Conservation (phyloP, 768 basidiomycete genomes). For the Neoboletus magnificus region DNA sequence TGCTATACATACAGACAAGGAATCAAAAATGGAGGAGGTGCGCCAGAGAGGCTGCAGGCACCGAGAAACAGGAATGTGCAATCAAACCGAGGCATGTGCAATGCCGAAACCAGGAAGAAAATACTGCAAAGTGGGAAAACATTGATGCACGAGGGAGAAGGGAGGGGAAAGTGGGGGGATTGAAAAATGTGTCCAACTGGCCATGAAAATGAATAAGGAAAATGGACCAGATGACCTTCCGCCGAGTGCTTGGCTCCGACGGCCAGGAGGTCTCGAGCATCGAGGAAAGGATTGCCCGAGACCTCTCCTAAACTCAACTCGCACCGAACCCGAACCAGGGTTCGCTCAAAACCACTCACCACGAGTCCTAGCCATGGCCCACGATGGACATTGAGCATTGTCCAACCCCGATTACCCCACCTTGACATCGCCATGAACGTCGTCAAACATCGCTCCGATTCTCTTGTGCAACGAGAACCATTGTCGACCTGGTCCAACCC, state of each 20-base stretch:
- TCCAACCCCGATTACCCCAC: background rate
- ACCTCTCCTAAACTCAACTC: background rate
- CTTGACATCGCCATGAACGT: background rate
- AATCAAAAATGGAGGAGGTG: background rate
- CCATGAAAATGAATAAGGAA: background rate
- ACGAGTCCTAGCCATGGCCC: background rate
- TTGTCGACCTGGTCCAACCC: background rate
- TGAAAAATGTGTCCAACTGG: background rate
- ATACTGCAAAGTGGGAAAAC: background rate
- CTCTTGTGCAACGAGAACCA: too few species aligned
- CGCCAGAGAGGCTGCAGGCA: background rate
- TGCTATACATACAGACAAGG: background rate
- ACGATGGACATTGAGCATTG: background rate
- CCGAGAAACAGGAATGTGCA: background rate
- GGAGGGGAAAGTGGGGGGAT: background rate
- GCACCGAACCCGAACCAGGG: background rate
- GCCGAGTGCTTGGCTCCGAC: background rate
- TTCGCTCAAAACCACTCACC: background rate
- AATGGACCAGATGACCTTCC: conserved; percentile 7
- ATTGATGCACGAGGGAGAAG: background rate
- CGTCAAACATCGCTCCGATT: background rate
- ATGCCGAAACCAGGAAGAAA: background rate
- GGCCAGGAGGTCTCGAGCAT: too few species aligned
- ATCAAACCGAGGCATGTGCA: background rate
- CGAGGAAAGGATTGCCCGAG: background rate